Conservation (phyloP, 345 rosid species). For the Chamaenerion angustifolium region DNA sequence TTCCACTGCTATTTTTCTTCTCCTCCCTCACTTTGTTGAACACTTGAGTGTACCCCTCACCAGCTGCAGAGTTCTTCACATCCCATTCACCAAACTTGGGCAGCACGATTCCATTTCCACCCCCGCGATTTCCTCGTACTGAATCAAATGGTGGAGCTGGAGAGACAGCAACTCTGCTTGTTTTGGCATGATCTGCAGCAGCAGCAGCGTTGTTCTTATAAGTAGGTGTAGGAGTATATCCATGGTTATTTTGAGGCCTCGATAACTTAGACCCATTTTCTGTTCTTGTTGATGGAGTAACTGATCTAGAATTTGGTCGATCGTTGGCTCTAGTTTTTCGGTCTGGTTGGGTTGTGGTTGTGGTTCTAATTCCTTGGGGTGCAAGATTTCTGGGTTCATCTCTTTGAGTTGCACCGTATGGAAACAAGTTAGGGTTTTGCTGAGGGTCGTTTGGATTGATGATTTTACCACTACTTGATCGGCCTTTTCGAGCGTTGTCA, state of each 20-base stretch:
- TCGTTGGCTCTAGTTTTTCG: too few relatives aligned
- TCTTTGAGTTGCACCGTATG: slow-evolving; percentile 9
- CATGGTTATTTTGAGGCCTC: too few relatives aligned
- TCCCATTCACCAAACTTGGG: slow-evolving; percentile 93
- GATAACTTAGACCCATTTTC: too few relatives aligned
- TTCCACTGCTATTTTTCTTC: slow-evolving; percentile 27
- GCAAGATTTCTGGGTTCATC: too few relatives aligned
- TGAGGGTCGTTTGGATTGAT: slow-evolving; percentile 66
- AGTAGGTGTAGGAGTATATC: too few relatives aligned
- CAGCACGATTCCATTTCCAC: slow-evolving; percentile 24
- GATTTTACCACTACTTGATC: slow-evolving; percentile 28
- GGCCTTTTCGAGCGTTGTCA: slow-evolving; percentile 66
- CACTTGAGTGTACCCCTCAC: slow-evolving; percentile 70
- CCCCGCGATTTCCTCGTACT: slow-evolving; percentile 39
- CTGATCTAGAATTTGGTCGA: too few relatives aligned
- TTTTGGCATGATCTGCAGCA: too few relatives aligned
- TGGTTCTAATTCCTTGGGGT: too few relatives aligned
- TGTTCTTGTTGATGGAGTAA: too few relatives aligned
- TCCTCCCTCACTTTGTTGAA: slow-evolving; percentile 73
- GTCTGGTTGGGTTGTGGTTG: too few relatives aligned
- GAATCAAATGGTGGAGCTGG: slow-evolving; percentile 7
- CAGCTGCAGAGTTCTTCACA: slow-evolving; percentile 55
- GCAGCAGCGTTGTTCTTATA: too few relatives aligned
- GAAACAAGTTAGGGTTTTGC: slow-evolving; percentile 31
- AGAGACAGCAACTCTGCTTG: too few relatives aligned